phyloP scores from a whole-genome alignment of 164 flowering plant species.

The Stephania japonica region DNA sequence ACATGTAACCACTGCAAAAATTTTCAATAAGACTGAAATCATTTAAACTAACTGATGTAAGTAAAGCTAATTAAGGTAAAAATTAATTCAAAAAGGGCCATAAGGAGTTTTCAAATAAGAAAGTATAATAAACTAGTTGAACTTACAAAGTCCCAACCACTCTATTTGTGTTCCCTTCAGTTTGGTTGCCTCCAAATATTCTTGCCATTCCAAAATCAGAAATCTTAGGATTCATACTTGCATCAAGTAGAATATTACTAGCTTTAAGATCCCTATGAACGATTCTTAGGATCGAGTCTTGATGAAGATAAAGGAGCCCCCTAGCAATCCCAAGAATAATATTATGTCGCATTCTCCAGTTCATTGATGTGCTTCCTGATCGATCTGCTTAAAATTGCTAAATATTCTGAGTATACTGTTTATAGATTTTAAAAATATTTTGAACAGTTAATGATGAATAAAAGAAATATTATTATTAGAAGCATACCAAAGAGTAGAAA shows the following conservation, averaged over 20 bases:
- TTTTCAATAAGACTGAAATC: not conserved
- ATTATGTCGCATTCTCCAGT: constrained; percentile 50
- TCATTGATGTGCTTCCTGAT: constrained; percentile 23
- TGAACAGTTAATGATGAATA: not conserved
- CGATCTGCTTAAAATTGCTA: constrained; percentile 17
- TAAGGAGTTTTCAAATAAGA: no score
- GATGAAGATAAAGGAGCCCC: constrained; percentile 66
- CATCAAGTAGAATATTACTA: constrained; percentile 60
- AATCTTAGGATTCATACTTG: constrained; percentile 56
- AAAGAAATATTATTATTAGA: not conserved
- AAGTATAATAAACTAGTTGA: no score
- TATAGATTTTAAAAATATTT: not conserved
- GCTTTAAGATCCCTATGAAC: constrained; percentile 71
- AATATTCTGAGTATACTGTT: not conserved
- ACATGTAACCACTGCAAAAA: constrained; percentile 58
- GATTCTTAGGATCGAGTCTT: constrained; percentile 58
- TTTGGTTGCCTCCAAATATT: constrained; percentile 48
- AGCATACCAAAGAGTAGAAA: constrained; percentile 21
- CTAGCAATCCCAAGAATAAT: constrained; percentile 64
- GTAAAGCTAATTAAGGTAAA: no score
- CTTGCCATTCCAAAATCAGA: constrained; percentile 80
- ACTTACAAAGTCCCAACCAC: constrained; percentile 15
- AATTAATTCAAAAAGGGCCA: no score
- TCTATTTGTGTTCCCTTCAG: constrained; percentile 20
- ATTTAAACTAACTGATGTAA: no score